Base-by-base conservation (phyloP, 495 filamentous ascomycete species). In the Amniculicola lignicola region DNA sequence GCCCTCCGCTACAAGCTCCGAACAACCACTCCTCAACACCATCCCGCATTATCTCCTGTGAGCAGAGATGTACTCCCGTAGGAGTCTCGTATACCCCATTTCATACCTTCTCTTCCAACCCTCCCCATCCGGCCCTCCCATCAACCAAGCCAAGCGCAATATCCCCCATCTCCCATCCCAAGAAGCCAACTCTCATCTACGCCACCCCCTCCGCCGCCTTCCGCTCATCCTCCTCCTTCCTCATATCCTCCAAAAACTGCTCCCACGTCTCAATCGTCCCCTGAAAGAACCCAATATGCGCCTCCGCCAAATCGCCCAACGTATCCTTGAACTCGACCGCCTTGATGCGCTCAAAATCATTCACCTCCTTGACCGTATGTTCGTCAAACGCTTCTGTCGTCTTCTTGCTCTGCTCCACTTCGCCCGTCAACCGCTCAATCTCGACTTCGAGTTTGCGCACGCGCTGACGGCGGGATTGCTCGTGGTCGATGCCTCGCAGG, bases 271-370 rank as follows among this genome's bases (percentile, higher is more conserved):
- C 84, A 46, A 89, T 79, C 5, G 86, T 86, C 22, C 80, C 81
- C 42, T 78, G 79, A 64, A 95, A 97, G 64, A 96, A 97, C 7
- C 84, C 82, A 54, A 94, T 84, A 67, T 98, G 89, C 39, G 86
- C 82, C 61, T 90, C 88, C 7, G 91, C 90, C 38, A 97, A 73
- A 22, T 78, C 81, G 11, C 87, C 88, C 56, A 97, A 77, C 44
- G 90, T 90, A 60, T 87, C 82, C 63, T 88, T 88, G 70, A 98
- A 92, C 75, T 98, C 93, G 47, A 86, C 77, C 23, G 86, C 82
- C 73, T 98, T 98, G 78, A 97, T 96, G 37, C 90, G 81, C 74
- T 97, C 93, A 68, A 98, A 98, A 68, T 95, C 91, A 12, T 77
- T 82, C 1, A 95, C 88, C 74, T 98, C 93, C 43, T 84, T 85